A percentile compares a stretch with the other conserved stretches of the same genome.
These are phyloP conservation scores for Colletotrichum paranaense DNA, from an alignment of 2,329 filamentous ascomycete species.

Conservation along the genomic window DNA sequence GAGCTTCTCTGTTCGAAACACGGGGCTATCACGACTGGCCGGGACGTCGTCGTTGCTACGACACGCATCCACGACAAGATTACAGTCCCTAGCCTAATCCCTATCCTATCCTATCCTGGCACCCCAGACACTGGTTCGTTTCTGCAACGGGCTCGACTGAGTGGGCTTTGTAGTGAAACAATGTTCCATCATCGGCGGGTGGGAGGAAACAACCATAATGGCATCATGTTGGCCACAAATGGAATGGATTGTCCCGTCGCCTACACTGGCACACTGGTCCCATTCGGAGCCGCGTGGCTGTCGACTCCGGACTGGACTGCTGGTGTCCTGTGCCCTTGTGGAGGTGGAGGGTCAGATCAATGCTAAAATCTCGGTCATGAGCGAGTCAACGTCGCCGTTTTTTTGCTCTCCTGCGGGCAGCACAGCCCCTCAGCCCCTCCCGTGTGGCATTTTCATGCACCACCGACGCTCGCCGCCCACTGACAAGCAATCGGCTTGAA, in stretches of 20 bases:
- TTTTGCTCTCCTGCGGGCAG: slow-evolving; percentile 15
- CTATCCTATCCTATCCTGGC: neutral
- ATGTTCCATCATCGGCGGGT: slow-evolving; percentile 2
- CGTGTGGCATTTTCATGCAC: slow-evolving; percentile 27
- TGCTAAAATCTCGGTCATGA: slow-evolving; percentile 31
- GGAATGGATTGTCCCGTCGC: slow-evolving; percentile 10
- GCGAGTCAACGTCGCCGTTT: slow-evolving; percentile 27
- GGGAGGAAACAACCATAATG: slow-evolving; percentile 23
- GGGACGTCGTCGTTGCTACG: slow-evolving; percentile 10
- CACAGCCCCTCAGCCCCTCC: slow-evolving; percentile 35
- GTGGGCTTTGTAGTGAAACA: slow-evolving; percentile 24
- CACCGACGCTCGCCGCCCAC: slow-evolving; percentile 14
- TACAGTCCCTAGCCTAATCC: neutral
- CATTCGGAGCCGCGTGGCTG: slow-evolving; percentile 25
- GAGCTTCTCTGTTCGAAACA: slow-evolving; percentile 28
- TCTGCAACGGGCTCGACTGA: neutral
- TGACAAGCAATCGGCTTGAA: slow-evolving; percentile 27
- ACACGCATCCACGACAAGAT: slow-evolving; percentile 16
- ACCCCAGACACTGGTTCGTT: slow-evolving; percentile 13
- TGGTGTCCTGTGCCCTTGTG: slow-evolving; percentile 12
- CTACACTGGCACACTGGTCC: neutral
- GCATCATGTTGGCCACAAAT: slow-evolving; percentile 17
- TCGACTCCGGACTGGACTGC: neutral
- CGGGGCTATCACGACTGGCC: slow-evolving; percentile 15
- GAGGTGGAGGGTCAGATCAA: slow-evolving; percentile 24